Evolutionary conservation across 495 filamentous ascomycete genomes (phyloP).

Genomic region (Aspergillus nanangensis): DNA sequence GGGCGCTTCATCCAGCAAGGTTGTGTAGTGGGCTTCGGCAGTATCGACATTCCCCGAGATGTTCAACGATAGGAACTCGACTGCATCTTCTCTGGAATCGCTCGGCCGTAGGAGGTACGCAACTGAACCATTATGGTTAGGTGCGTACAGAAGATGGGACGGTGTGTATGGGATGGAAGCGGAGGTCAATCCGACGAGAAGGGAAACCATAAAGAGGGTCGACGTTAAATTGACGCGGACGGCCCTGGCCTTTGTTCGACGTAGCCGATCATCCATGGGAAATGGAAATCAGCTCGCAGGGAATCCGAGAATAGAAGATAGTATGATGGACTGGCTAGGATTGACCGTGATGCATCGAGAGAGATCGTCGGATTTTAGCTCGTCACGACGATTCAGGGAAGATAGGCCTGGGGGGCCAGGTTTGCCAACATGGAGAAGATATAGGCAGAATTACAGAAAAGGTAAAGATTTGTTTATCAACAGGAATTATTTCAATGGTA

Average conservation of each 20-base stretch:
- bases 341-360: constrained; percentile 13
- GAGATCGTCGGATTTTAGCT: constrained; percentile 11
- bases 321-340: constrained; percentile 8
- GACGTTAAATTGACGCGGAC: constrained; percentile 14
- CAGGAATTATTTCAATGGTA: too few species aligned
- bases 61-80: constrained; percentile 60
- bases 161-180: constrained; percentile 68
- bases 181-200: constrained; percentile 15
- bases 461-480: too few species aligned
- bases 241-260: constrained; percentile 9
- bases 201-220: constrained; percentile 14
- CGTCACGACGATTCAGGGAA: constrained; percentile 10
- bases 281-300: constrained; percentile 6
- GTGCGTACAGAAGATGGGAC: constrained; percentile 58
- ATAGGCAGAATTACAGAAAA: too few species aligned
- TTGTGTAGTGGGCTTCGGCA: constrained; percentile 47
- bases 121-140: constrained; percentile 40
- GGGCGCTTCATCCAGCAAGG: constrained; percentile 58
- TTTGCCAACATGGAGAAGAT: constrained; percentile 10
- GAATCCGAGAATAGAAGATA: constrained; percentile 2
- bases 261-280: constrained; percentile 17
- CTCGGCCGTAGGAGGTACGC: constrained; percentile 59
- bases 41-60: constrained; percentile 51
- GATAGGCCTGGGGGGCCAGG: constrained; percentile 6
- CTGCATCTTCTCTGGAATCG: constrained; percentile 31